A percentile compares a stretch with the other conserved stretches of the same genome.
Conservation (phyloP, 1,284 basidiomycete genomes). For the Rhizopogon parksii region DNA sequence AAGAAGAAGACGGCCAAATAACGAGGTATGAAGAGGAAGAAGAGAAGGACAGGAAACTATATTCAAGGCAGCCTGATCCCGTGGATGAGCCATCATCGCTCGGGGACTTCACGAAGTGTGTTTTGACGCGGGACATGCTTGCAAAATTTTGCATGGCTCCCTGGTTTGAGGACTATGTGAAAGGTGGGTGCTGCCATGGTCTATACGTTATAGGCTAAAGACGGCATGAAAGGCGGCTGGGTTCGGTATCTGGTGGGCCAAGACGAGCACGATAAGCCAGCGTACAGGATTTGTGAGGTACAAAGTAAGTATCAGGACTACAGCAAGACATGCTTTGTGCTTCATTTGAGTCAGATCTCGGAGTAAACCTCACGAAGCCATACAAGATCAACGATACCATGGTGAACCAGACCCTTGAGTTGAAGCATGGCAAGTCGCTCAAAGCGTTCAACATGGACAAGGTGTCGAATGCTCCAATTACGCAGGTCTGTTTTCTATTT, state of each 20-base stretch:
- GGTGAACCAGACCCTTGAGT: constrained; percentile 58
- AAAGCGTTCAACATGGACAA: constrained; percentile 68
- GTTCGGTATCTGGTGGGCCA: constrained; percentile 70
- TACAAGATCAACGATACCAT: constrained; percentile 70
- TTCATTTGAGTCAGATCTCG: constrained; percentile 27
- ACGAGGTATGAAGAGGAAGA: constrained; percentile 63
- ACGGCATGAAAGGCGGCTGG: constrained; percentile 54
- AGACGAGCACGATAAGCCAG: constrained; percentile 45
- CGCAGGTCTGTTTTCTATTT: constrained; percentile 40
- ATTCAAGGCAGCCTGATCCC: constrained; percentile 39
- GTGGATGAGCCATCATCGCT: constrained; percentile 50
- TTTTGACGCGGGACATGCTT: constrained; percentile 58
- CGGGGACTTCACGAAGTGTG: constrained; percentile 50
- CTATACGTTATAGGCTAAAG: constrained; percentile 7
- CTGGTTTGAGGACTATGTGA: constrained; percentile 73
- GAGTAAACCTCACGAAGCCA: constrained; percentile 46
- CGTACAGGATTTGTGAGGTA: constrained; percentile 82
- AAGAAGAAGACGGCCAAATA: constrained; percentile 68
- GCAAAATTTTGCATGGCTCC: constrained; percentile 62
- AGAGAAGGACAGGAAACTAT: constrained; percentile 51
- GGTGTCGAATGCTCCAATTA: constrained; percentile 67
- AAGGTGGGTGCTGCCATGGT: constrained; percentile 40
- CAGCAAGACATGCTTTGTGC: constrained; percentile 2
- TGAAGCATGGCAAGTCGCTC: constrained; percentile 63
- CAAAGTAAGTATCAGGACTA: constrained; percentile 43